These are phyloP conservation scores for Hypoxylon sp. DNA, from an alignment of 2,329 filamentous ascomycete genomes.

Conservation along the genomic window DNA sequence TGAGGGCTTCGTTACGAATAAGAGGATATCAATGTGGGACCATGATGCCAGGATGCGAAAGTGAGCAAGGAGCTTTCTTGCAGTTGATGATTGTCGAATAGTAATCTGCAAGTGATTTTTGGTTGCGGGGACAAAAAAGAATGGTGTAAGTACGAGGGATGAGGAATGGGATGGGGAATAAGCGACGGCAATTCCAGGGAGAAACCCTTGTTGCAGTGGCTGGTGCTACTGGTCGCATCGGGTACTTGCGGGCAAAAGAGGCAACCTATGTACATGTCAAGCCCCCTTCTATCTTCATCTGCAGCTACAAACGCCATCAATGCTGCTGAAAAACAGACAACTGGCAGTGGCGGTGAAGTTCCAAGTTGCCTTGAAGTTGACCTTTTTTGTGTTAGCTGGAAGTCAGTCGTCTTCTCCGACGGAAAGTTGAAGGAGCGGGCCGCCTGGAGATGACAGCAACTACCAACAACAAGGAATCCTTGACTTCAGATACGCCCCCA, in stretches of 20 bases:
- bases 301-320: not conserved
- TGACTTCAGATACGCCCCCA: constrained; percentile 22
- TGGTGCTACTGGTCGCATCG: constrained; percentile 29
- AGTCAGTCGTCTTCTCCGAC: constrained; percentile 7
- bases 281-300: not conserved
- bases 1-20: constrained; percentile 5
- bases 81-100: constrained; percentile 16
- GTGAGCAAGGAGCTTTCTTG: constrained; percentile 1
- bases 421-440: constrained; percentile 33
- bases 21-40: constrained; percentile 11
- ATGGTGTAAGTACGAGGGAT: not conserved
- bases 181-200: constrained; percentile 9
- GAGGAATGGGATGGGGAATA: constrained; percentile 5
- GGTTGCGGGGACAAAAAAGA: constrained; percentile 10
- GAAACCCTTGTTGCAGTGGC: constrained; percentile 25
- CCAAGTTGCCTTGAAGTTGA: not conserved
- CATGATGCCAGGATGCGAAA: constrained; percentile 15
- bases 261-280: constrained; percentile 29
- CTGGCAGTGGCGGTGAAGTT: constrained; percentile 36
- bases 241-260: constrained; percentile 34
- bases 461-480: constrained; percentile 31
- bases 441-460: constrained; percentile 29
- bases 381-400: not conserved
- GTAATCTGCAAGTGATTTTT: constrained; percentile 7
- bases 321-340: constrained; percentile 35